Percentiles rank a stretch among this genome's conserved stretches.
Conservation (phyloP, 2,329 filamentous ascomycete genomes). For the Fusarium mexicanum region DNA sequence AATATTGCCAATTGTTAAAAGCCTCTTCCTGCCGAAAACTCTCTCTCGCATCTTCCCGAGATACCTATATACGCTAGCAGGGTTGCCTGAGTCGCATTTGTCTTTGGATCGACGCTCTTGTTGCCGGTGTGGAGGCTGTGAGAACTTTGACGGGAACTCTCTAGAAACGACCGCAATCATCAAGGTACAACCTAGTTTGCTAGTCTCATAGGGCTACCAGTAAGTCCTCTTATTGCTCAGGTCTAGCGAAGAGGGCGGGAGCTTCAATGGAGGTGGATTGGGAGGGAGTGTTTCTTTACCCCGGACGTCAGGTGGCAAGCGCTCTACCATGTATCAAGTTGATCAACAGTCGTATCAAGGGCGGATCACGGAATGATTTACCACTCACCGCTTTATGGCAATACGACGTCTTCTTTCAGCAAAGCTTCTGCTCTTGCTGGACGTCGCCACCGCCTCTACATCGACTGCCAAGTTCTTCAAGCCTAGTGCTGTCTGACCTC, state of each 20-base stretch:
- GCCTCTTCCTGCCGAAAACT: slow-evolving; percentile 2
- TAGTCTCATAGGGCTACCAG: slow-evolving; percentile 1
- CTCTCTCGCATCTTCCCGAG: slow-evolving; percentile 3
- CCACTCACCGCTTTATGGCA: slow-evolving; percentile 24
- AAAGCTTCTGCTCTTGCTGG: background rate
- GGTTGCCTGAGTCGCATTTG: background rate
- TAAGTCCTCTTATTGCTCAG: background rate
- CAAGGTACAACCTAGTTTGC: background rate
- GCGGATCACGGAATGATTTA: slow-evolving; percentile 20
- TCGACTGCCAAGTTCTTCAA: background rate
- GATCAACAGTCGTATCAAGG: slow-evolving; percentile 21
- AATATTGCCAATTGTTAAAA: background rate
- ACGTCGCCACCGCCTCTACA: slow-evolving; percentile 4
- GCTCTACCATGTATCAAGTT: slow-evolving; percentile 12
- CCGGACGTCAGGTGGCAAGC: slow-evolving; percentile 8
- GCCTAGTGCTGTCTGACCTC: slow-evolving; percentile 2
- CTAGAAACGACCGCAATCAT: background rate
- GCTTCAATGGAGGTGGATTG: background rate
- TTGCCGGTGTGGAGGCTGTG: background rate
- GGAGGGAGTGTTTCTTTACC: background rate
- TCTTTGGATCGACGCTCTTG: background rate
- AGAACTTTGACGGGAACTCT: slow-evolving; percentile 5
- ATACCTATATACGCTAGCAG: slow-evolving; percentile 4
- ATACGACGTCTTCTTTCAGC: slow-evolving; percentile 16
- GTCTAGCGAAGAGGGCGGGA: background rate